Evolutionary conservation across 192 early-diverging fungal species (phyloP).

Genomic region (Funneliformis mosseae): DNA sequence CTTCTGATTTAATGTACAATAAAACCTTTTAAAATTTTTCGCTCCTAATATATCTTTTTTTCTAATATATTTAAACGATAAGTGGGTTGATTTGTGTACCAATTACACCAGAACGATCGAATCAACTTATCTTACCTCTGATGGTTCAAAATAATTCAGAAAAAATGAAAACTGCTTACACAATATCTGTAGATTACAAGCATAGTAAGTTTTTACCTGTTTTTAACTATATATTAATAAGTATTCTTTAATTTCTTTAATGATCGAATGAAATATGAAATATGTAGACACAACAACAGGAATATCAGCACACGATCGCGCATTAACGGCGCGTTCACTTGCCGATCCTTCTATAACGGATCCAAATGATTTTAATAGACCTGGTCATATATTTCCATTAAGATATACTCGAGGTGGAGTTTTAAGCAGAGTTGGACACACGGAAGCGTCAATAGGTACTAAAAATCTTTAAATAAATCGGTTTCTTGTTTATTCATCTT

Average conservation of each 20-base stretch:
- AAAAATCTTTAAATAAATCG: conserved; percentile 20
- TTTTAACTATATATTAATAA: not conserved
- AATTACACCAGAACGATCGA: conserved; percentile 73
- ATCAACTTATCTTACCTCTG: conserved; percentile 84
- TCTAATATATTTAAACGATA: not conserved
- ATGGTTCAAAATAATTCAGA: conserved; percentile 97
- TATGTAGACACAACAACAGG: conserved; percentile 88
- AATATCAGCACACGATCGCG: conserved; percentile 91
- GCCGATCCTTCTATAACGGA: conserved; percentile 68
- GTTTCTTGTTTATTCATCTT: not conserved
- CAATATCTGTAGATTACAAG: conserved; percentile 85
- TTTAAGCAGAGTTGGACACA: conserved; percentile 89
- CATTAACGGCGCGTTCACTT: conserved; percentile 74
- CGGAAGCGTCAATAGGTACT: conserved; percentile 82
- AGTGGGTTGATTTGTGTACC: conserved; percentile 94
- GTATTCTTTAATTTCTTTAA: not conserved
- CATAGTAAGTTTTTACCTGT: conserved; percentile 43
- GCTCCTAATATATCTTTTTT: not conserved
- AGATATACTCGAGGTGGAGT: conserved; percentile 82
- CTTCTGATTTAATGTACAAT: not conserved
- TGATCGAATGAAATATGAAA: too few relatives aligned
- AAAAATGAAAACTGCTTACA: conserved; percentile 91
- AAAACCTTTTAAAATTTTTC: not conserved
- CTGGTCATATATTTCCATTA: conserved; percentile 95
- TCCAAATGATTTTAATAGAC: conserved; percentile 77